phyloP scores from a whole-genome alignment of 331 rosid species.

The Stylosanthes scabra region DNA sequence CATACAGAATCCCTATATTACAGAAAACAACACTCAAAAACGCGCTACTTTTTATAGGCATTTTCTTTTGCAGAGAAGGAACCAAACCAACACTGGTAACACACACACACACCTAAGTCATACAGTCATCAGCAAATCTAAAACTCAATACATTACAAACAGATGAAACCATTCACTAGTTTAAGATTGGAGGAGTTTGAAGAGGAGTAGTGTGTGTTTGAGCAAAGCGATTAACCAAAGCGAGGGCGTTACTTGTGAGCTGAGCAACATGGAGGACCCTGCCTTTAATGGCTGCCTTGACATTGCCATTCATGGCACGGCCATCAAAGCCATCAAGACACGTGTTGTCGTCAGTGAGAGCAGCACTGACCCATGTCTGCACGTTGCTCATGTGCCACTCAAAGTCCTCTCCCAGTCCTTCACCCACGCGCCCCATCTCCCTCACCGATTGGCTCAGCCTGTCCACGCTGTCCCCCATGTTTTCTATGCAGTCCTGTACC shows the following conservation, averaged over 20 bases:
- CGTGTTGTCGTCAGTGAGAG: slow-evolving; percentile 70
- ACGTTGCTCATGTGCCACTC: slow-evolving; percentile 82
- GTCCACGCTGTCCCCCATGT: slow-evolving; percentile 68
- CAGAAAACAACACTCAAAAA: neutral
- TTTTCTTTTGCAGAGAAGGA: too few relatives aligned
- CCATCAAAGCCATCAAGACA: slow-evolving; percentile 74
- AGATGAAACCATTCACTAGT: neutral
- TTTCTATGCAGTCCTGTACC: slow-evolving; percentile 80
- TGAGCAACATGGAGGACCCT: slow-evolving; percentile 65
- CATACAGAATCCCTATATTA: slow-evolving; percentile 7
- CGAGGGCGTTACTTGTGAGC: slow-evolving; percentile 77
- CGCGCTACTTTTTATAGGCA: too few relatives aligned
- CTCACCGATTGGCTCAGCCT: slow-evolving; percentile 57
- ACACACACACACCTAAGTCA: too few relatives aligned
- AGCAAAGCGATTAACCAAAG: slow-evolving; percentile 70
- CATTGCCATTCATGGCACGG: slow-evolving; percentile 51
- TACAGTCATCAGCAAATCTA: neutral
- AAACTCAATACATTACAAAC: neutral
- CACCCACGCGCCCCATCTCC: slow-evolving; percentile 50
- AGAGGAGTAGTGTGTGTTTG: slow-evolving; percentile 8
- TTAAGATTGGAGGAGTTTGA: slow-evolving; percentile 18
- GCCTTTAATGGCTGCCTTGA: slow-evolving; percentile 50
- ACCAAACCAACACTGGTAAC: too few relatives aligned
- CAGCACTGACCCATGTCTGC: slow-evolving; percentile 89
- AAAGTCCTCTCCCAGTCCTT: slow-evolving; percentile 62